These are phyloP conservation scores for Medicago ruthenica DNA, from an alignment of 306 rosid genomes.

Conservation along the genomic window DNA sequence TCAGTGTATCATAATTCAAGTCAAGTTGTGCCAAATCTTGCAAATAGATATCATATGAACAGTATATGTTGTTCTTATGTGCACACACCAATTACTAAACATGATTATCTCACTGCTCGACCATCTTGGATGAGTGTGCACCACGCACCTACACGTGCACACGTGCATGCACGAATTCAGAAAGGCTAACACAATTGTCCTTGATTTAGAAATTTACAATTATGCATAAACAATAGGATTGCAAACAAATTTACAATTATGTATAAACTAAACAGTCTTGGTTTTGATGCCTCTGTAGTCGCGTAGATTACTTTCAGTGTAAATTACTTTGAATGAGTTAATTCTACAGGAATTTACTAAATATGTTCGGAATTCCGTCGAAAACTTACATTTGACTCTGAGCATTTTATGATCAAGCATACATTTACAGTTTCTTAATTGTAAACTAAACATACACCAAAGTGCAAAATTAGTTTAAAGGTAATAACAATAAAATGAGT, in stretches of 20 bases:
- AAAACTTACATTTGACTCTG: not conserved
- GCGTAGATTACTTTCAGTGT: not conserved
- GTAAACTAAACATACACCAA: not conserved
- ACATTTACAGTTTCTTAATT: not conserved
- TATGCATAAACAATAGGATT: not conserved
- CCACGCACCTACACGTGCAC: not conserved
- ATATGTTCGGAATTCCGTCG: not conserved
- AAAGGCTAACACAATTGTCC: not conserved
- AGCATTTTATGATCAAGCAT: not conserved
- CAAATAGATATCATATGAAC: not conserved
- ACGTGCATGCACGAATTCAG: not conserved
- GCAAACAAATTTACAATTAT: not conserved
- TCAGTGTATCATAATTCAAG: not conserved
- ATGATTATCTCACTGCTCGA: not conserved
- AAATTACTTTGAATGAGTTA: not conserved
- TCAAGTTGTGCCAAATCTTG: constrained; percentile 2
- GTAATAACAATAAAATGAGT: not conserved
- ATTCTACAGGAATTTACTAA: not conserved
- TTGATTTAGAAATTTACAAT: not conserved
- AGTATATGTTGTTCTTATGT: not conserved
- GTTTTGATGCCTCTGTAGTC: not conserved
- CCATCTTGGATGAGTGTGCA: not conserved
- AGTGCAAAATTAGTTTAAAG: no score
- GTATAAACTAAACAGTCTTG: not conserved
- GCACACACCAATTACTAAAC: not conserved